Percentiles rank a stretch among this genome's conserved stretches.
Conservation (phyloP, 306 rosid species). For the Vigna mungo region DNA sequence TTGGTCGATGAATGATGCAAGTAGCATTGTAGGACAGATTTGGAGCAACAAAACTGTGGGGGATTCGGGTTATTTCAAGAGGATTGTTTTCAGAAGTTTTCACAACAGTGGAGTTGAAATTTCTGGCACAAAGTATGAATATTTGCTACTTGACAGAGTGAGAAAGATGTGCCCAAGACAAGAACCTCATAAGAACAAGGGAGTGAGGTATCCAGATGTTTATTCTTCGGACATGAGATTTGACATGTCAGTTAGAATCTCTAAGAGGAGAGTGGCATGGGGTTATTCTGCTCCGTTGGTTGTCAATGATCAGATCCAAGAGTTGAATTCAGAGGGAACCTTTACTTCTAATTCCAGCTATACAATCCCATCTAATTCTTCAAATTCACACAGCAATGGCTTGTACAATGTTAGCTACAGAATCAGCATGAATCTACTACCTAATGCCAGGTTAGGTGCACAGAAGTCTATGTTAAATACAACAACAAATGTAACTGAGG, state of each 20-base stretch:
- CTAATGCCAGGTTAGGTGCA: neutral
- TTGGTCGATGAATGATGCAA: constrained; percentile 50
- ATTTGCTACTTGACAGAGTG: constrained; percentile 40
- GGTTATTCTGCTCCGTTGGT: constrained; percentile 44
- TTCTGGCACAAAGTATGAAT: constrained; percentile 34
- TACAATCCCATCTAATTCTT: neutral
- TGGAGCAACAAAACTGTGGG: constrained; percentile 21
- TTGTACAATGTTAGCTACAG: constrained; percentile 33
- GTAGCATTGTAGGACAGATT: constrained; percentile 22
- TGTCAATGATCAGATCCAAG: constrained; percentile 29
- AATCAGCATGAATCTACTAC: constrained; percentile 3
- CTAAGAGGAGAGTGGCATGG: neutral
- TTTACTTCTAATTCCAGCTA: neutral
- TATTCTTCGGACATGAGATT: constrained; percentile 50
- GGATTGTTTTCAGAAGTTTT: constrained; percentile 30
- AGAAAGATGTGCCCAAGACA: constrained; percentile 41
- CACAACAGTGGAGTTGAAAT: neutral
- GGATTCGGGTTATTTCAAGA: constrained; percentile 42
- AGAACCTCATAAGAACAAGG: neutral
- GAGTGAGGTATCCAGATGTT: constrained; percentile 5
- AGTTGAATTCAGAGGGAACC: neutral
- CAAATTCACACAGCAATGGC: neutral
- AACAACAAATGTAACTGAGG: neutral
- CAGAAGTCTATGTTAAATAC: neutral
- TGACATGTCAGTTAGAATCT: constrained; percentile 32